Conservation (phyloP, 169 alveolate species). For the Plasmodium ovale region DNA sequence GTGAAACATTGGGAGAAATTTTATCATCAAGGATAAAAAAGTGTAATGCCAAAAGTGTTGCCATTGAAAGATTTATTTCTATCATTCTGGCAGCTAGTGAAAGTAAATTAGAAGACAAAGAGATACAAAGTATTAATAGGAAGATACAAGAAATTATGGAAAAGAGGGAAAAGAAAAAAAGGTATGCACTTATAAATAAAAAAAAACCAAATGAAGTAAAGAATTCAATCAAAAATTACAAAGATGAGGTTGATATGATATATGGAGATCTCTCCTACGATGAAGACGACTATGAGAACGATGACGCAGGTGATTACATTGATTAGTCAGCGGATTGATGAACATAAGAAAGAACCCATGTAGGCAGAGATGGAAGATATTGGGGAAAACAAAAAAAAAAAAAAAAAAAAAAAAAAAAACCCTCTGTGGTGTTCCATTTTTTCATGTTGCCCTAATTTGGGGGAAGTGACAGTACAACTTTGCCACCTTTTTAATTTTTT, state of each 20-base stretch:
- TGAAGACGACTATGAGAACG: conserved; percentile 65
- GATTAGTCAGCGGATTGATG: no score
- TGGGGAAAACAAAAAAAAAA: no score
- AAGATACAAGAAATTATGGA: conserved; percentile 42
- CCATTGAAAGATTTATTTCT: conserved; percentile 54
- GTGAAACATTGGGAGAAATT: conserved; percentile 62
- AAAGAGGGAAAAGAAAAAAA: conserved; percentile 46
- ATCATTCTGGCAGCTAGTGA: conserved; percentile 59
- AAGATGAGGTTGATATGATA: conserved; percentile 87
- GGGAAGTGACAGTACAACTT: no score
- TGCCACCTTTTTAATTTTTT: no score
- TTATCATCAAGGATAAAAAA: conserved; percentile 41
- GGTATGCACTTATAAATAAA: conserved; percentile 55
- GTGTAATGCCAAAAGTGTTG: conserved; percentile 64
- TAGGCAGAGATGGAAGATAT: no score
- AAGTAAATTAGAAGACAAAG: conserved; percentile 28
- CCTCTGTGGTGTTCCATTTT: no score
- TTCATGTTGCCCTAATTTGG: no score
- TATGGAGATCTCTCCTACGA: conserved; percentile 84
- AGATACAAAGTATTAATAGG: conserved; percentile 18
- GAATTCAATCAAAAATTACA: conserved; percentile 79
- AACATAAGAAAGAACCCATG: no score
- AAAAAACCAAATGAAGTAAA: conserved; percentile 76
- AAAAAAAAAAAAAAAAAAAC: no score
- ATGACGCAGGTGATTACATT: conserved; percentile 36